Percentiles rank a stretch among this genome's conserved stretches.
Evolutionary conservation across 768 basidiomycete genomes (phyloP).

Genomic region (Lactifluus rugatus): DNA sequence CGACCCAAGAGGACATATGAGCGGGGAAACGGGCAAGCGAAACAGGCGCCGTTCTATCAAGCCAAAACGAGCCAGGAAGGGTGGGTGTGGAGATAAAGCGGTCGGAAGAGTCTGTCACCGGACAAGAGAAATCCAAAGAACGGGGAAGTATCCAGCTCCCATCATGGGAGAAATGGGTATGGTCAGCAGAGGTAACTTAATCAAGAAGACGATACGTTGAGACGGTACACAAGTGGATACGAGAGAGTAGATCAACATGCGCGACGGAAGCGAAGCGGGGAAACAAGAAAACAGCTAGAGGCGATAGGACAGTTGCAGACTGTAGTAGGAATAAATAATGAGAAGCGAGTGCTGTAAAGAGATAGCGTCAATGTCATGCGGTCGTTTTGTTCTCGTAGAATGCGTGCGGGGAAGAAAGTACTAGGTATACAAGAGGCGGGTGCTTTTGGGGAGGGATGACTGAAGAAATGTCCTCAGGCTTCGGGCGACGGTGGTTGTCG

Average conservation of each 20-base stretch:
- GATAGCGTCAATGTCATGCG: background rate
- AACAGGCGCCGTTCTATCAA: background rate
- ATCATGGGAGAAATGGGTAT: background rate
- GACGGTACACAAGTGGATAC: too few relatives aligned
- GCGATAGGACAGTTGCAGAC: too few relatives aligned
- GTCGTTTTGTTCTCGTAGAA: background rate
- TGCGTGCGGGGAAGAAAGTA: background rate
- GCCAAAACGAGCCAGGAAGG: background rate
- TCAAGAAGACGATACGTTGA: background rate
- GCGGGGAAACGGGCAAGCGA: background rate
- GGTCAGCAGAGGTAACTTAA: background rate
- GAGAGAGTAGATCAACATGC: background rate
- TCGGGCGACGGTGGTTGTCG: background rate
- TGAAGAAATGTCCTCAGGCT: background rate
- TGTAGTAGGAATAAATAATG: background rate
- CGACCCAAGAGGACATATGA: background rate
- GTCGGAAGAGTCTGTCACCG: background rate
- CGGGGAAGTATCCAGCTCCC: background rate
- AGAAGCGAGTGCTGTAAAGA: too few relatives aligned
- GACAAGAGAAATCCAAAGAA: background rate
- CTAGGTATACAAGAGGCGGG: background rate
- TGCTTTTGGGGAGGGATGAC: background rate
- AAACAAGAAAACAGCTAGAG: background rate
- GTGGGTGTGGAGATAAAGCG: background rate
- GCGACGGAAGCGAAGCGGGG: too few relatives aligned